These are phyloP conservation scores for Pistacia atlantica DNA, from an alignment of 345 rosid genomes.

Conservation along the genomic window DNA sequence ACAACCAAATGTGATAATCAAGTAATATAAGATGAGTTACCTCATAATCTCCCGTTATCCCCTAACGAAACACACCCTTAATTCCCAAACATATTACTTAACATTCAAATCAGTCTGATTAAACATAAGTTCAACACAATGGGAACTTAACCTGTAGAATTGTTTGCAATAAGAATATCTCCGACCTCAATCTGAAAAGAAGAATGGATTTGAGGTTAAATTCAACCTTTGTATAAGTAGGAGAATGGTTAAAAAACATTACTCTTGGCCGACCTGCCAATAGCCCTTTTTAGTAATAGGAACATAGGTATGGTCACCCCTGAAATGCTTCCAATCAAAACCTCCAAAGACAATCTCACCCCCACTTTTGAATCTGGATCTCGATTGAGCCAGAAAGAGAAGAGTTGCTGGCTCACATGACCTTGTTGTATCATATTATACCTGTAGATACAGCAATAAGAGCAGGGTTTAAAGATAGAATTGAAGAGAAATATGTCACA, in stretches of 20 bases:
- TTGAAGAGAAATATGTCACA: no score
- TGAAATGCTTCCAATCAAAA: constrained; percentile 51
- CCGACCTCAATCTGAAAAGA: constrained; percentile 48
- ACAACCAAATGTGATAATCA: no score
- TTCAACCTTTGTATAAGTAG: constrained; percentile 3
- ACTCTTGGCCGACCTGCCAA: constrained; percentile 52
- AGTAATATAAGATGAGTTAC: no score
- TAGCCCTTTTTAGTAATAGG: constrained; percentile 44
- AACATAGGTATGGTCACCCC: constrained; percentile 52
- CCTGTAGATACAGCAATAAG: constrained; percentile 31
- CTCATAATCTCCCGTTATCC: no score
- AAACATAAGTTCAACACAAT: neutral
- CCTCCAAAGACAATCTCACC: constrained; percentile 69
- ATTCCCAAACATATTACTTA: neutral
- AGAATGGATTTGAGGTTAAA: constrained; percentile 5
- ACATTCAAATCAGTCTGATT: neutral
- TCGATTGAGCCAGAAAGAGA: constrained; percentile 59
- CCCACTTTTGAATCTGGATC: constrained; percentile 35
- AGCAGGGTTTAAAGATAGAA: neutral
- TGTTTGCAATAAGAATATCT: constrained; percentile 40
- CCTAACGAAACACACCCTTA: neutral
- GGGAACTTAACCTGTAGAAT: constrained; percentile 46
- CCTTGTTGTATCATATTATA: constrained; percentile 59
- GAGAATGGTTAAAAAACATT: neutral
- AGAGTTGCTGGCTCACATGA: constrained; percentile 40